These are phyloP conservation scores for Talaromyces albobiverticillius DNA, from an alignment of 2,329 filamentous ascomycete genomes.

Conservation along the genomic window DNA sequence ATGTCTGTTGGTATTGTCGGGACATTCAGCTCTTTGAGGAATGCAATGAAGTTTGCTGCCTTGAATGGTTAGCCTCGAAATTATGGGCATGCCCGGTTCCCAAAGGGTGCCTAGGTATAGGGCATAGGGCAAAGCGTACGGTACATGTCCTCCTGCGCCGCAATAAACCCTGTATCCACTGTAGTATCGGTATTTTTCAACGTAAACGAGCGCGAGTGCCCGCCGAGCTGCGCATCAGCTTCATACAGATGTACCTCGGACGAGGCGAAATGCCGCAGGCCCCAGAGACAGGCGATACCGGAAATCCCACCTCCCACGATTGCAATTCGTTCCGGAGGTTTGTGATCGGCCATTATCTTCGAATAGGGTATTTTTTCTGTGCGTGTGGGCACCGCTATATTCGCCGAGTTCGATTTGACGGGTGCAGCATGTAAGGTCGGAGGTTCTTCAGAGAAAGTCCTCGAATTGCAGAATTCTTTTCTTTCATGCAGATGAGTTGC, in stretches of 20 bases:
- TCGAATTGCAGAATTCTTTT: too few relatives aligned
- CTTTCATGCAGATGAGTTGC: too few relatives aligned
- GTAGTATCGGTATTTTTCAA: neutral
- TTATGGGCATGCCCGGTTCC: too few relatives aligned
- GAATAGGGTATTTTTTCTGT: neutral
- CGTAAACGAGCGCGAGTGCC: conserved; percentile 1
- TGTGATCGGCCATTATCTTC: neutral
- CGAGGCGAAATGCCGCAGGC: neutral
- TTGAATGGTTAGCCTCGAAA: neutral
- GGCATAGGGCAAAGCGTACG: neutral
- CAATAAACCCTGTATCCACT: conserved; percentile 10
- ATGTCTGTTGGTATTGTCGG: conserved; percentile 1
- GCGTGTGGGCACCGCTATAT: too few relatives aligned
- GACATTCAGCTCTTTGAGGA: neutral
- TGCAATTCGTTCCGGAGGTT: conserved; percentile 2
- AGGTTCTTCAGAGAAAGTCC: too few relatives aligned
- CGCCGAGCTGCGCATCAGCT: conserved; percentile 2
- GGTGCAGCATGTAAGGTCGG: too few relatives aligned
- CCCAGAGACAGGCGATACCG: conserved; percentile 2
- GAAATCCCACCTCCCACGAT: conserved; percentile 9
- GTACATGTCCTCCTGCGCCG: neutral
- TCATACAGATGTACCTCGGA: conserved; percentile 7
- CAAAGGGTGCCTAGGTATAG: neutral
- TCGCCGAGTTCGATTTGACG: too few relatives aligned
- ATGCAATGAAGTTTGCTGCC: conserved; percentile 1